Evolutionary conservation across 208 protist species (phyloP), one percentile per base, ranked within the genome.

Genomic region (Trypanosoma avium): DNA sequence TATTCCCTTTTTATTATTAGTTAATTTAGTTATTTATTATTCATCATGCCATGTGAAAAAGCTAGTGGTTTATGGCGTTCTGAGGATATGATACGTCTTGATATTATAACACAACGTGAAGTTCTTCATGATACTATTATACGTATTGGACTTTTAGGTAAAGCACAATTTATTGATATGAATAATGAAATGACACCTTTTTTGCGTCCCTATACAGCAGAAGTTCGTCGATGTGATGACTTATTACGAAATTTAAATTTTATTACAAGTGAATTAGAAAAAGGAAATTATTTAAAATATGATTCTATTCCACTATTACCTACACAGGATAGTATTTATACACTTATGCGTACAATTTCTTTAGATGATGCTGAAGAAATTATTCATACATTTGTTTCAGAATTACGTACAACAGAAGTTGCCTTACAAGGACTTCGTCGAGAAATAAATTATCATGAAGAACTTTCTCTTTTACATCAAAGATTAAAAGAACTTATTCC

Each of bases 101-200:
- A 97, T 67, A 52, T 98, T 30, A 82, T 94, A 61, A 83, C 98
- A 30, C 90, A 95, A 67, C 76, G 81, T 22, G 97, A 98, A 36
- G 87, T 80, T 1, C 84, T 90, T 19, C 94, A 97, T 35, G 84
- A 97, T 42, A 94, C 86, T 19, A 75, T 98, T 1, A 35, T 92
- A n/a, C 70, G 85, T 53, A 52, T 99, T 5, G 97, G 97, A 17
- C 59, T 91, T 22, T 32, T 97, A 2, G 96, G 94, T n/a, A 49
- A 86, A 9, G 76, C 97, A 36, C 80, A 98, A 79, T 97, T 98
- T 66, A 78, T 81, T 33, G 97, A 98, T 77, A 52, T 97, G 74
- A 73, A 82, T 53, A 26, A 22, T 8, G 59, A 82, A 57, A 76
- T 88, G 17, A 87, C 76, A 13, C 61, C 82, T 15, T 98, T 98